Conservation (phyloP, 768 basidiomycete species). For the Tremella mesenterica region DNA sequence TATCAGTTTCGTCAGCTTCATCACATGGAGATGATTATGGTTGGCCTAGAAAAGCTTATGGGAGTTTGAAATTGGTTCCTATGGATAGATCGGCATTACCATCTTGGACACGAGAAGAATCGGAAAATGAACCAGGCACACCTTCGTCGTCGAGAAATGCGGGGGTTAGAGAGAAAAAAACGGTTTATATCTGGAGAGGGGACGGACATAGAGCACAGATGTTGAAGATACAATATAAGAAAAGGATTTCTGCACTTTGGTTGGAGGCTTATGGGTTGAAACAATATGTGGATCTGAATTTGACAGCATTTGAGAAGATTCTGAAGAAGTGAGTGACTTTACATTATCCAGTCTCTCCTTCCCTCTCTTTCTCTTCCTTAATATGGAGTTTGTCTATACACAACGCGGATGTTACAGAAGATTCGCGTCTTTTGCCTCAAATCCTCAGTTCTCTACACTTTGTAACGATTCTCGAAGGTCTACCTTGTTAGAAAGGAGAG, state of each 20-base stretch:
- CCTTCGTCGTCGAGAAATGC: slow-evolving; percentile 10
- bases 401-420: no score
- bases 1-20: slow-evolving; percentile 32
- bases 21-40: slow-evolving; percentile 27
- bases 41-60: slow-evolving; percentile 13
- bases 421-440: no score
- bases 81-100: slow-evolving; percentile 32
- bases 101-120: slow-evolving; percentile 15
- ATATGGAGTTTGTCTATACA: no score
- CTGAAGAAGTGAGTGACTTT: slow-evolving; percentile 67
- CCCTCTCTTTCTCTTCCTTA: no score
- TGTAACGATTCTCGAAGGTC: no score
- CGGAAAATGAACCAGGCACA: slow-evolving; percentile 47
- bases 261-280: slow-evolving; percentile 64
- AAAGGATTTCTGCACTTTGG: slow-evolving; percentile 74
- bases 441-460: no score
- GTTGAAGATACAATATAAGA: slow-evolving; percentile 75
- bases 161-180: slow-evolving; percentile 46
- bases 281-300: slow-evolving; percentile 84
- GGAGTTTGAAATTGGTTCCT: slow-evolving; percentile 32
- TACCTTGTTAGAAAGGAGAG: no score
- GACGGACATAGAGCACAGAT: slow-evolving; percentile 73
- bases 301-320: slow-evolving; percentile 89
- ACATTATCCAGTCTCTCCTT: no score
- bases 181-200: slow-evolving; percentile 57